Percentiles rank a stretch among this genome's conserved stretches.
These are phyloP conservation scores for Leishmania turanica DNA, from an alignment of 208 protist species.

Conservation along the genomic window DNA sequence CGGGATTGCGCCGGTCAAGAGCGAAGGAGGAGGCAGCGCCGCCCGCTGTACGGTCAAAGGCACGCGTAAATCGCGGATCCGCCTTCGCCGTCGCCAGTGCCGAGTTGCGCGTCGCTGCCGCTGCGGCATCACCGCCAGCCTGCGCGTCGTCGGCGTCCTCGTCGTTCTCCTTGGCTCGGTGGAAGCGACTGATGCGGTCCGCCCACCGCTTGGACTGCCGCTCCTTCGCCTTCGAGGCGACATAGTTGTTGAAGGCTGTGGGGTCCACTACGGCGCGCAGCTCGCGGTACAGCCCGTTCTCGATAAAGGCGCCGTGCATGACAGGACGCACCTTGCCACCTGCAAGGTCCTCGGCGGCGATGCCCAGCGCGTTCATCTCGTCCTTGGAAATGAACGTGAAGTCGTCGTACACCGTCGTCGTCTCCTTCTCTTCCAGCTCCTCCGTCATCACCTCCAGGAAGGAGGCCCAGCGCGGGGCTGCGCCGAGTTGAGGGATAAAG, in stretches of 20 bases:
- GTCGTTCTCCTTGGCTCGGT: conserved; percentile 37
- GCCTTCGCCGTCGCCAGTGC: conserved; percentile 51
- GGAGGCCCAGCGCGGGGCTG: conserved; percentile 97
- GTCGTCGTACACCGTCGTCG: conserved; percentile 95
- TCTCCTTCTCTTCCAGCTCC: conserved; percentile 88
- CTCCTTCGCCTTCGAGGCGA: conserved; percentile 61
- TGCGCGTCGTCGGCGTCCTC: conserved; percentile 6
- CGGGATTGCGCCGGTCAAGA: conserved; percentile 77
- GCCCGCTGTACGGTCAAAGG: conserved; percentile 47
- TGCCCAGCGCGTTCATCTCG: conserved; percentile 91
- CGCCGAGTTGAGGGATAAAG: conserved; percentile 96
- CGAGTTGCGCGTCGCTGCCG: conserved; percentile 1
- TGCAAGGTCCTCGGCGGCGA: conserved; percentile 90
- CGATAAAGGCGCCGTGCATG: conserved; percentile 99
- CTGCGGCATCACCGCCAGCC: neutral
- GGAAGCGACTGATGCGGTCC: conserved; percentile 88
- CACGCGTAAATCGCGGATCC: conserved; percentile 80
- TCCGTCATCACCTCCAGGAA: conserved; percentile 98
- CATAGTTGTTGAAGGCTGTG: conserved; percentile 88
- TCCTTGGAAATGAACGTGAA: conserved; percentile 97
- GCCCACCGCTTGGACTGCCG: conserved; percentile 64
- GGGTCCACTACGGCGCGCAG: conserved; percentile 90
- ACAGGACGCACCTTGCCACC: conserved; percentile 94
- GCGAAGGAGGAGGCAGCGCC: conserved; percentile 54
- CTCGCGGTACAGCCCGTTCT: conserved; percentile 90